Evolutionary conservation across 148 eudicot genomes (phyloP), one percentile per base, ranked within the genome.

Genomic region (Rhododendron griersonianum): DNA sequence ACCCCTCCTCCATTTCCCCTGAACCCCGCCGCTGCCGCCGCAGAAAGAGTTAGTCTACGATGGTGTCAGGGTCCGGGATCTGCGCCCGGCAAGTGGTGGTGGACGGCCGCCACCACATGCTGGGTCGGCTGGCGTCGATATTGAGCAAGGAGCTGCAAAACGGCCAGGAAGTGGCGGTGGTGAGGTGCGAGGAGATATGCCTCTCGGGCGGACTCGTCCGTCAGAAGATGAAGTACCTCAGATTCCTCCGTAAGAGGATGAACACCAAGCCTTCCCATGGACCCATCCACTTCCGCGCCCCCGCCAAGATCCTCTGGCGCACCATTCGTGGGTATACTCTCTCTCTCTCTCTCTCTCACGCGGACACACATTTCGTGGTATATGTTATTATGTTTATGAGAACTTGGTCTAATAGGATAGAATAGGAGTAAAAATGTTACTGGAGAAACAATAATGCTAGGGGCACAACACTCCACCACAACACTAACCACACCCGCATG

Each of bases 211-310:
- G 92, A 0, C 89, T 90, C 7, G 92, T 90, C 14, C 82, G 92
- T 5, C 92, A 88, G 92, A 90, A 90, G 85, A 88, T 90, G 92
- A 90, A 90, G 81, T 90, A 88, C 69, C 84, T 83, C 2, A 84
- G 92, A 5, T 90, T 90, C 84, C 89, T 90, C 48, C 86, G 92
- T 5, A 90, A 90, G 90, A 79, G 92, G 13, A 90, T 90, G 92
- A 90, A 88, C 74, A 90, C 92, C 37, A 90, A 90, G 74, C 92
- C 92, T 44, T 90, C 92, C 11, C 92, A 90, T 21, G 92, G 92
- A 0, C 92, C 92, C 39, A 88, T 90, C 50, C 92, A 90, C 86
- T 89, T 90, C 88, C 90, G 92, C 13, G 88, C 90, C 47, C 92
- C 92, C 7, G 82, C 89, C 48, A 88, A 89, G 88, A 89, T 90